Conservation (phyloP, 345 rosid species). For the Eucalyptus sp. region DNA sequence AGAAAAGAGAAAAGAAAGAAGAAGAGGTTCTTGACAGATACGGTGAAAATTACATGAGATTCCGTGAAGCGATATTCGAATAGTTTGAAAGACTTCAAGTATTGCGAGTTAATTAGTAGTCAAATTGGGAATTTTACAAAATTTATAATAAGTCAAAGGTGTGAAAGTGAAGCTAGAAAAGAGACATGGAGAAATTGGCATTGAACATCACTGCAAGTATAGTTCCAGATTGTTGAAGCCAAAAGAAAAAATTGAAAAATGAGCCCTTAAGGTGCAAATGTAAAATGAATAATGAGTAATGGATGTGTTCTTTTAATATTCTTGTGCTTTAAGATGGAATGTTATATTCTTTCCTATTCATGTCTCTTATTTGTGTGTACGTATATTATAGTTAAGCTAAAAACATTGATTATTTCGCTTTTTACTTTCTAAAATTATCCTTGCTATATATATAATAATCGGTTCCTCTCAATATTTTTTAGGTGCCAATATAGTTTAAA, state of each 20-base stretch:
- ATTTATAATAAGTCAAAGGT: background rate
- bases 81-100: too few species aligned
- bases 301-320: background rate
- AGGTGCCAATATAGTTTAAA: background rate
- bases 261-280: background rate
- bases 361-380: background rate
- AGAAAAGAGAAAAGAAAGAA: background rate
- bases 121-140: background rate
- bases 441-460: background rate
- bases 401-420: background rate
- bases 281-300: background rate
- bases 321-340: background rate
- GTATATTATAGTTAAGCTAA: background rate
- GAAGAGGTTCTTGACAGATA: too few species aligned
- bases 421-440: background rate
- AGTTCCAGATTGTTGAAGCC: background rate
- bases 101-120: too few species aligned
- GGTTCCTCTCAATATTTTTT: background rate
- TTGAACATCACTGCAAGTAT: background rate
- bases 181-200: background rate
- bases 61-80: too few species aligned
- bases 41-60: too few species aligned
- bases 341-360: background rate
- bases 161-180: background rate
- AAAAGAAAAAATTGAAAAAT: background rate